Conservation (phyloP, 371 early-diverging fungal genomes). For the Dinochytrium kinnereticum region DNA sequence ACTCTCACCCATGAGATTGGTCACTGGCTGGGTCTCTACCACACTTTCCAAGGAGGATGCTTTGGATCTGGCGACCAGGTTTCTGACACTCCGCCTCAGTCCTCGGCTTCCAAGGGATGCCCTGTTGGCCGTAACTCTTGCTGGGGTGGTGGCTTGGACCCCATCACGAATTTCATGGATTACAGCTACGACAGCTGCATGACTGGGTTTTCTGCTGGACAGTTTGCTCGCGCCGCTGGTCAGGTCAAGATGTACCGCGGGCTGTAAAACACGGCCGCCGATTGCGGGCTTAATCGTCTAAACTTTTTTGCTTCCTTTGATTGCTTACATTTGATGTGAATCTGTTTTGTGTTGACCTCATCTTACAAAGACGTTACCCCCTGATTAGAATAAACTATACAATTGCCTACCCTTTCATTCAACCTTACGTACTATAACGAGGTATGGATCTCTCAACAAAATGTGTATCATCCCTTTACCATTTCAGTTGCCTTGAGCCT, state of each 20-base stretch:
- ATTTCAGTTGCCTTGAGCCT: no score
- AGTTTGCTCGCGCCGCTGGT: slow-evolving; percentile 9
- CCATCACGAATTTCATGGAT: slow-evolving; percentile 24
- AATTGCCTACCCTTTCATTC: no score
- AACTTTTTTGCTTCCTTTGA: not conserved
- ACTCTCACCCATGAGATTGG: slow-evolving; percentile 34
- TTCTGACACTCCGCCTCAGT: slow-evolving; percentile 29
- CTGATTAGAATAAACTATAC: no score
- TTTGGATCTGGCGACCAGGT: slow-evolving; percentile 24
- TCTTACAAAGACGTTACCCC: not conserved
- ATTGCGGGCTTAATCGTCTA: not conserved
- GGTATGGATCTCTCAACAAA: no score
- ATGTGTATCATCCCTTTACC: no score
- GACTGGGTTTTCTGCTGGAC: slow-evolving; percentile 24
- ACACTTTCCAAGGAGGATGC: slow-evolving; percentile 36
- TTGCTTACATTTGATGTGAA: not conserved
- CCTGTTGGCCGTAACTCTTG: slow-evolving; percentile 30
- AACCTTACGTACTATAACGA: no score
- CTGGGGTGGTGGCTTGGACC: slow-evolving; percentile 14
- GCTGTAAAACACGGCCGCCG: no score
- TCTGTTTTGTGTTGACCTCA: not conserved
- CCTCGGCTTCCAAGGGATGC: slow-evolving; percentile 20
- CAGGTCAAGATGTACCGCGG: slow-evolving; percentile 16
- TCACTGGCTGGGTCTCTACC: slow-evolving; percentile 35
- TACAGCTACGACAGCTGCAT: not conserved